These are phyloP conservation scores for Trichoderma guizhouense DNA, from an alignment of 2,329 filamentous ascomycete genomes.

Conservation along the genomic window DNA sequence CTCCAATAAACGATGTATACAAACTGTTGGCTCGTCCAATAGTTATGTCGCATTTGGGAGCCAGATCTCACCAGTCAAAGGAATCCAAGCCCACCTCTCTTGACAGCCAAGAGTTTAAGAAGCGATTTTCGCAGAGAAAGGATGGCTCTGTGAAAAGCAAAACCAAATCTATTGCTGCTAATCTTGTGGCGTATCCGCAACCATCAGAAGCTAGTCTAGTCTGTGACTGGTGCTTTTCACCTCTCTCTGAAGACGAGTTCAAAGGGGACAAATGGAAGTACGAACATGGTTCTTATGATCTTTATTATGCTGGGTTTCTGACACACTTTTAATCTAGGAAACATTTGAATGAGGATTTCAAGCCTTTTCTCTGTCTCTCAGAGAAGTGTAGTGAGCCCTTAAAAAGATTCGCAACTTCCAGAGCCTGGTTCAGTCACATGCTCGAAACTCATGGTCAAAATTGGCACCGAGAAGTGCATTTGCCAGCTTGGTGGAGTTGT, in stretches of 20 bases:
- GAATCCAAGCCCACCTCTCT: not conserved
- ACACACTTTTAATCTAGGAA: not conserved
- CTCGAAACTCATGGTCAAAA: conserved; percentile 7
- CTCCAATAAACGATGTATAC: not conserved
- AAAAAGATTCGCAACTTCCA: conserved; percentile 12
- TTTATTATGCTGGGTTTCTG: rapidly evolving
- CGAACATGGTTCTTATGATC: not conserved
- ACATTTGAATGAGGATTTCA: not conserved
- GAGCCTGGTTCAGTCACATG: conserved; percentile 17
- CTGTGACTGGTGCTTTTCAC: not conserved
- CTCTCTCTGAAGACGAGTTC: not conserved
- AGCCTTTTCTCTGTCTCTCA: conserved; percentile 8
- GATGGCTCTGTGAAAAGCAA: not conserved
- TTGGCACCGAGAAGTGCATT: conserved; percentile 17
- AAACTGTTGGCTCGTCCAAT: not conserved
- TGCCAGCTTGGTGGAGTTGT: conserved; percentile 12
- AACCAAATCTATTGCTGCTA: not conserved
- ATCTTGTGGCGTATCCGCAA: not conserved
- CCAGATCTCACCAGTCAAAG: not conserved
- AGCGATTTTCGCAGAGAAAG: not conserved
- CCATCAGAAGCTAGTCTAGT: not conserved
- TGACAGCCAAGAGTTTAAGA: not conserved
- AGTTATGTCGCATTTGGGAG: not conserved
- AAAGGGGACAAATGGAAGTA: conserved; percentile 5
- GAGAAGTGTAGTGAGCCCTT: conserved; percentile 12